Base-by-base conservation (phyloP, 2,329 filamentous ascomycete species). In the Fusarium xyrophilum region DNA sequence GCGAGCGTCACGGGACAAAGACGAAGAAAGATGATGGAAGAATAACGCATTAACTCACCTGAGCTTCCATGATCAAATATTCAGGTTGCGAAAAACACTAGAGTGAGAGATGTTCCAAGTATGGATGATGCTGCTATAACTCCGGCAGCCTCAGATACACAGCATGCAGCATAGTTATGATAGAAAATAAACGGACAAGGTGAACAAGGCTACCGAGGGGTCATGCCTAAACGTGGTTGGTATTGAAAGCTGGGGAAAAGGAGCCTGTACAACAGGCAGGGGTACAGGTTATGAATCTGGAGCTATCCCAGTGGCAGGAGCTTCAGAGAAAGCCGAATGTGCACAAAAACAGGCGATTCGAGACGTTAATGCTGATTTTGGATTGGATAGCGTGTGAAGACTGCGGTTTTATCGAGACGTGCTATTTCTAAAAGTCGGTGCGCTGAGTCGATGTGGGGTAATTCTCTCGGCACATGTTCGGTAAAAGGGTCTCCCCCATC, bases 51-150 rank as follows among this genome's bases (percentile, higher is more conserved):
- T 35, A 62, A 76, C 79, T 67, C 77, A 83, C 82, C 81, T 83
- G 82, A 78, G 79, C 81, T 76, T 83, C 82, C 82, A 83, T 83
- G 67, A 74, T 82, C 69, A 70, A 69, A 70, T 68, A 55, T 53
- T 65, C 67, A 70, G 30, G 74, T 69, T 70, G 56, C 39, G 54
- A 46, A 28, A 47, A 43, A 54, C 38, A 63, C 57, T 43, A 43
- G 28, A 48, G 28, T 28, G 44, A 36, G 40, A 56, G 30, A 25
- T 33, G 42, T 57, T 67, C 58, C 54, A 60, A 67, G 63, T 65
- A 60, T 67, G 72, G 53, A 63, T 56, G 72, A 76, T 72, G 79
- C 80, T 81, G 80, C 80, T 82, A 82, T 79, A 78, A 79, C 71
- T 75, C 76, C 67, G 78, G 80, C 80, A 82, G 80, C 80, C 74